Base-by-base conservation (phyloP, 1,284 basidiomycete species). In the Sphagnurus paluster region DNA sequence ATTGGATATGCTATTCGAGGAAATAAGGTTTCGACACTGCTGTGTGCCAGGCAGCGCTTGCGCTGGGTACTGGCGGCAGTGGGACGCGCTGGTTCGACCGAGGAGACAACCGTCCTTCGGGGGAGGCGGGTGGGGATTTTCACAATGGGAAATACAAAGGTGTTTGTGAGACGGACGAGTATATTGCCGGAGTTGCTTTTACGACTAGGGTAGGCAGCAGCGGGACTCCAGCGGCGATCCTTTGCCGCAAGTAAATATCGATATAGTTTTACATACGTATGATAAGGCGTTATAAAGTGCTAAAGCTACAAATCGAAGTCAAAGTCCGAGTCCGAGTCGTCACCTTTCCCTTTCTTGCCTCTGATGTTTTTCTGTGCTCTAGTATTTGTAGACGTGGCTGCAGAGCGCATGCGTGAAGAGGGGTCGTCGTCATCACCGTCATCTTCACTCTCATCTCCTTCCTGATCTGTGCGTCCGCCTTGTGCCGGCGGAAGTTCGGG, bases 251-350 rank as follows among this genome's bases (percentile, higher is more conserved):
- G 14, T 49, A 37, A 39, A n/a, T n/a, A n/a, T n/a, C n/a, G n/a
- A n/a, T n/a, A n/a, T n/a, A n/a, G n/a, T n/a, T n/a, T n/a, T n/a
- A n/a, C n/a, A n/a, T n/a, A n/a, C n/a, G n/a, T n/a, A n/a, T n/a
- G n/a, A n/a, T n/a, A n/a, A n/a, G n/a, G n/a, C n/a, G n/a, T n/a
- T n/a, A n/a, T n/a, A n/a, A n/a, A n/a, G n/a, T n/a, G n/a, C n/a
- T n/a, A n/a, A n/a, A n/a, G n/a, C 65, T 72, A 84, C 55, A 85
- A 57, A 60, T 87, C 84, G 61, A 87, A 87, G 58, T 88, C 85
- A 52, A 82, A 84, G 57, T 87, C 84, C 25, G 84, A 85, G 60
- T 86, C 84, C 14, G 76, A 76, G 47, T 80, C 83, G 36, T 81
- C 70, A 37, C 66, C 72, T 46, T 75, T 74, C 50, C 39, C 34